These are phyloP conservation scores for Mortierella sp. DNA, from an alignment of 371 early-diverging fungal species.

Conservation along the genomic window DNA sequence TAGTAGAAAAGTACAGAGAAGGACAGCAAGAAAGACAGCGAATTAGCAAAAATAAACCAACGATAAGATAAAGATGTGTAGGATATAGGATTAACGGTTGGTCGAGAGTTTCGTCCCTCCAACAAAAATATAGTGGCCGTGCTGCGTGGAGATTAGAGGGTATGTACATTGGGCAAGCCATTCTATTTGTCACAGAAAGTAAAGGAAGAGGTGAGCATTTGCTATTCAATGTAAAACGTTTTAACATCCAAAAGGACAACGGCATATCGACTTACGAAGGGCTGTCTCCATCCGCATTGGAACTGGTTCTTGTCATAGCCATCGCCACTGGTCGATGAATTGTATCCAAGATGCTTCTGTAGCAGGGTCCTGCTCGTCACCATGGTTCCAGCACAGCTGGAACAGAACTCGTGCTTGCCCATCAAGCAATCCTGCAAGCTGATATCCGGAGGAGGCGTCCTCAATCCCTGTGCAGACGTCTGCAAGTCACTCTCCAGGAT, in stretches of 20 bases:
- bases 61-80: background rate
- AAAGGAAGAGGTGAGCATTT: background rate
- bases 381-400: constrained; percentile 50
- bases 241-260: too few relatives aligned
- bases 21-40: background rate
- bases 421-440: constrained; percentile 68
- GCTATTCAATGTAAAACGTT: too few relatives aligned
- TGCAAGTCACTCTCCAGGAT: constrained; percentile 50
- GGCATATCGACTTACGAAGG: constrained; percentile 63
- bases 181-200: constrained; percentile 9
- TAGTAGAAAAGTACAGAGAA: background rate
- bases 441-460: constrained; percentile 64
- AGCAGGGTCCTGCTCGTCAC: constrained; percentile 66
- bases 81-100: too few relatives aligned
- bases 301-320: constrained; percentile 65
- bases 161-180: constrained; percentile 19
- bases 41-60: background rate
- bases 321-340: constrained; percentile 68
- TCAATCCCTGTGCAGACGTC: constrained; percentile 11
- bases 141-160: constrained; percentile 1
- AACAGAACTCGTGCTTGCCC: constrained; percentile 63
- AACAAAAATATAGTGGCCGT: background rate
- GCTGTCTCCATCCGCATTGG: constrained; percentile 77
- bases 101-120: too few relatives aligned
- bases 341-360: constrained; percentile 72